A percentile compares a stretch with the other conserved stretches of the same genome.
Evolutionary conservation across 208 protist genomes (phyloP).

Genomic region (Trypanosoma mega): DNA sequence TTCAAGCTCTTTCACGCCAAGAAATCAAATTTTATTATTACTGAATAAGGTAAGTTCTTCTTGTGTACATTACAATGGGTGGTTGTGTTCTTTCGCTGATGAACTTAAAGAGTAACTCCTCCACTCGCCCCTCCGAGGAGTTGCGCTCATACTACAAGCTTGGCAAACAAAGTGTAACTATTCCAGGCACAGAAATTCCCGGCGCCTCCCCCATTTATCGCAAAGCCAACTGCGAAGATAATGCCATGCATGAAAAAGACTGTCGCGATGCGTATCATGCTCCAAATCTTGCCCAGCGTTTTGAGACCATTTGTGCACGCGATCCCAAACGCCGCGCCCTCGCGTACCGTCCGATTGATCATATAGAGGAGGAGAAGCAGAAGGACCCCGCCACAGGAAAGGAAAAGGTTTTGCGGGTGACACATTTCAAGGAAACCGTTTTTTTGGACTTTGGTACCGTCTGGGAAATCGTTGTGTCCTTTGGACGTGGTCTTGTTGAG

Average conservation of each 20-base stretch:
- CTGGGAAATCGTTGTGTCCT: constrained; percentile 34
- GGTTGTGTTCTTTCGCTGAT: constrained; percentile 45
- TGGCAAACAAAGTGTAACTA: constrained; percentile 28
- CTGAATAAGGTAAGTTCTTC: too few species aligned
- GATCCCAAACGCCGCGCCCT: constrained; percentile 25
- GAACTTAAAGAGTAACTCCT: constrained; percentile 37
- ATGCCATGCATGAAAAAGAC: constrained; percentile 27
- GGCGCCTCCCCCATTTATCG: constrained; percentile 49
- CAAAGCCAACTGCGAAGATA: constrained; percentile 27
- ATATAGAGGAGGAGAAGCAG: constrained; percentile 27
- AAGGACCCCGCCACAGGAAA: constrained; percentile 31
- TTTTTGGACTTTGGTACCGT: constrained; percentile 41
- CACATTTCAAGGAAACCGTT: constrained; percentile 38
- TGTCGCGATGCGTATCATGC: constrained; percentile 24
- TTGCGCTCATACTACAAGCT: constrained; percentile 31
- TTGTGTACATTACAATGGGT: too few species aligned
- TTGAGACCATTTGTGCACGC: constrained; percentile 24
- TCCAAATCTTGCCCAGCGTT: constrained; percentile 29
- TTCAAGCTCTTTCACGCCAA: too few species aligned
- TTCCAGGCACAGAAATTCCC: constrained; percentile 32
- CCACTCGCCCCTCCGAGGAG: constrained; percentile 37
- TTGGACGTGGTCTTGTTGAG: constrained; percentile 52
- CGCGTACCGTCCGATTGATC: constrained; percentile 38
- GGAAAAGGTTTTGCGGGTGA: constrained; percentile 40
- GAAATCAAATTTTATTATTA: too few species aligned